phyloP scores from a whole-genome alignment of 2,329 filamentous ascomycete species.

The Diaporthe velutina region DNA sequence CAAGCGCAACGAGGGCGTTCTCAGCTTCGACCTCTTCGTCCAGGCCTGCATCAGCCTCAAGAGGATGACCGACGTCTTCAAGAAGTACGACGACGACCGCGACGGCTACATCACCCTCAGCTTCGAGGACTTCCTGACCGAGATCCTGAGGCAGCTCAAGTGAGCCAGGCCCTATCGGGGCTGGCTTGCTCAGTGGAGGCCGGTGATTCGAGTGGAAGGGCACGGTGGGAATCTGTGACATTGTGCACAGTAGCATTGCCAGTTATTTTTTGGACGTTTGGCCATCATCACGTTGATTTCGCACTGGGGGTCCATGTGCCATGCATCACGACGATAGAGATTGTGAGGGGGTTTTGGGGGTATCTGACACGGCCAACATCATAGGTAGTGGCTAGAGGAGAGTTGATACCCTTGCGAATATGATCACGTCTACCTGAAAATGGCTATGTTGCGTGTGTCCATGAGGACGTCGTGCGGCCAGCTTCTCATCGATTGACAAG shows the following conservation, averaged over 20 bases:
- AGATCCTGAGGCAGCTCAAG: slow-evolving; percentile 73
- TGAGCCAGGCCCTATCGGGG: slow-evolving; percentile 45
- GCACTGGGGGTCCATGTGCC: neutral
- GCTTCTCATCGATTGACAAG: neutral
- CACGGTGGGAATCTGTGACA: no score
- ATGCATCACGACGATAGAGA: slow-evolving; percentile 18
- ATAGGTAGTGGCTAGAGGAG: slow-evolving; percentile 30
- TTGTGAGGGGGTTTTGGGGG: neutral
- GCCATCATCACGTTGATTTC: slow-evolving; percentile 10
- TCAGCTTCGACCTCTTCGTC: slow-evolving; percentile 97
- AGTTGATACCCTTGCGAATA: slow-evolving; percentile 31
- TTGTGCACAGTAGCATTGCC: neutral
- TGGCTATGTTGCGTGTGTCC: neutral
- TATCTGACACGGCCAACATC: slow-evolving; percentile 26
- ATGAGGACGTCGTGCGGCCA: no score
- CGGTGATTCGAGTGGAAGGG: neutral
- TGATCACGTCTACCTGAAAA: slow-evolving; percentile 19
- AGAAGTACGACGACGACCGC: slow-evolving; percentile 97
- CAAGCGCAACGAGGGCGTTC: slow-evolving; percentile 76
- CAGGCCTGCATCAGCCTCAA: slow-evolving; percentile 97
- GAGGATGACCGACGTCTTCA: slow-evolving; percentile 99
- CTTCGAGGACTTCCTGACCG: slow-evolving; percentile 84
- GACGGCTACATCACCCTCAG: slow-evolving; percentile 91
- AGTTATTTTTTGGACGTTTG: neutral
- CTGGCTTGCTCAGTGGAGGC: neutral